phyloP scores from a whole-genome alignment of 139 green algal species.

The Tetradesmus obliquus region DNA sequence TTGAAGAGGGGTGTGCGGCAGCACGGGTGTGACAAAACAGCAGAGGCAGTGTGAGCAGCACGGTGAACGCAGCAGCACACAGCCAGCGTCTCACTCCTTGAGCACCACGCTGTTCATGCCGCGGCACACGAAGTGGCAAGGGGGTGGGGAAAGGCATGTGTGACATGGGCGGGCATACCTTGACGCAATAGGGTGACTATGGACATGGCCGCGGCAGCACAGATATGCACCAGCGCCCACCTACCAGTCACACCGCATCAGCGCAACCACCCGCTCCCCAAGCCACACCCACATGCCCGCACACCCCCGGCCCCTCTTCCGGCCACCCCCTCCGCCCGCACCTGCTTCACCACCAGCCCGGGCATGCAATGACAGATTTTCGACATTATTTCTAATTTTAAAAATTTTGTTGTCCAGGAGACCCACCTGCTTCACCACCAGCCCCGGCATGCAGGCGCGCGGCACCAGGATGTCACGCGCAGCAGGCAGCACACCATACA shows the following conservation, averaged over 20 bases:
- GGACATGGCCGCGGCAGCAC: too few species aligned
- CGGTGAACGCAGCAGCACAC: background rate
- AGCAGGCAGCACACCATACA: conserved; percentile 13
- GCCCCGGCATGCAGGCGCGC: conserved; percentile 30
- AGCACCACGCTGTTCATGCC: conserved; percentile 93
- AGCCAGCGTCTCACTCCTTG: conserved; percentile 51
- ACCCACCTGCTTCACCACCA: conserved; percentile 38
- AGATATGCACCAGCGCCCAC: too few species aligned
- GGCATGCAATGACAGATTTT: conserved; percentile 24
- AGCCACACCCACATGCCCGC: too few species aligned
- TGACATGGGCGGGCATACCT: too few species aligned
- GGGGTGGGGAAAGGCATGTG: too few species aligned
- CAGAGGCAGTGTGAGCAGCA: background rate
- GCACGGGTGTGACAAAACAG: background rate
- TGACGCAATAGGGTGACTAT: too few species aligned
- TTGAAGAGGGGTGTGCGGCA: background rate
- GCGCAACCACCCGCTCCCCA: too few species aligned
- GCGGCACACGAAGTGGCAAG: conserved; percentile 76
- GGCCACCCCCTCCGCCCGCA: background rate
- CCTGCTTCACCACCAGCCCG: conserved; percentile 39
- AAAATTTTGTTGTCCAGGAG: background rate
- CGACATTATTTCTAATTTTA: too few species aligned
- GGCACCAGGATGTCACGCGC: conserved; percentile 33
- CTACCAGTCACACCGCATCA: too few species aligned
- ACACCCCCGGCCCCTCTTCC: too few species aligned